A percentile compares a stretch with the other conserved stretches of the same genome.
Conservation (phyloP, 2,329 filamentous ascomycete genomes). For the Zasmidium angulare region DNA sequence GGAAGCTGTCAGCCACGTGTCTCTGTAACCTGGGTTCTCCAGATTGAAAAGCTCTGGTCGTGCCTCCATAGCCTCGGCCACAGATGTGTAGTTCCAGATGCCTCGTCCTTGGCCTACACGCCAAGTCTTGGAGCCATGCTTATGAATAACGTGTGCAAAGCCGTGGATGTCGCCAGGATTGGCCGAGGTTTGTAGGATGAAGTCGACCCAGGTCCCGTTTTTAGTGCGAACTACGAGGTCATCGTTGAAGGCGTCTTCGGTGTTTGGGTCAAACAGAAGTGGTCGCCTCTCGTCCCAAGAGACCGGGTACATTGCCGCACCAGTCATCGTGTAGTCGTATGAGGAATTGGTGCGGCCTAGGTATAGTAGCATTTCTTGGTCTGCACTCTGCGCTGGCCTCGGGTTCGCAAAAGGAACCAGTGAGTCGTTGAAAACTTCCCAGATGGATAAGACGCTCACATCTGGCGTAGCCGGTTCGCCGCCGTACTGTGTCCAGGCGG, state of each 20-base stretch:
- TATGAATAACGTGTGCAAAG: conserved; percentile 58
- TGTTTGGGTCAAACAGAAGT: too few relatives aligned
- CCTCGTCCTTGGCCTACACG: conserved; percentile 53
- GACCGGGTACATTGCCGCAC: too few relatives aligned
- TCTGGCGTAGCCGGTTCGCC: neutral
- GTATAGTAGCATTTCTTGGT: too few relatives aligned
- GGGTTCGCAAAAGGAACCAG: too few relatives aligned
- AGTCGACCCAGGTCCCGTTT: conserved; percentile 37
- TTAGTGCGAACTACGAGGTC: conserved; percentile 18
- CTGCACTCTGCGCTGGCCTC: too few relatives aligned
- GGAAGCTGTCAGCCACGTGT: conserved; percentile 39
- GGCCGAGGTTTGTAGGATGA: conserved; percentile 41
- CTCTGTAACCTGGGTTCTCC: conserved; percentile 54
- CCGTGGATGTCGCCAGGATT: conserved; percentile 30
- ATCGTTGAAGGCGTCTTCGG: neutral
- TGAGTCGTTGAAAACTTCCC: too few relatives aligned
- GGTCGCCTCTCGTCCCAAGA: too few relatives aligned
- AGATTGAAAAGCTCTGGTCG: conserved; percentile 57
- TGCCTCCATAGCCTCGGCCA: neutral
- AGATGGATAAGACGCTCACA: too few relatives aligned
- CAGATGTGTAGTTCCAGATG: conserved; percentile 48
- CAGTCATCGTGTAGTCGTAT: too few relatives aligned
- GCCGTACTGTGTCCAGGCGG: conserved; percentile 47
- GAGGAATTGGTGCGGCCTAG: too few relatives aligned
- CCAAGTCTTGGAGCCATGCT: conserved; percentile 63